Conservation (phyloP, 257 asterid genomes). For the Nyctanthes arbortristis region DNA sequence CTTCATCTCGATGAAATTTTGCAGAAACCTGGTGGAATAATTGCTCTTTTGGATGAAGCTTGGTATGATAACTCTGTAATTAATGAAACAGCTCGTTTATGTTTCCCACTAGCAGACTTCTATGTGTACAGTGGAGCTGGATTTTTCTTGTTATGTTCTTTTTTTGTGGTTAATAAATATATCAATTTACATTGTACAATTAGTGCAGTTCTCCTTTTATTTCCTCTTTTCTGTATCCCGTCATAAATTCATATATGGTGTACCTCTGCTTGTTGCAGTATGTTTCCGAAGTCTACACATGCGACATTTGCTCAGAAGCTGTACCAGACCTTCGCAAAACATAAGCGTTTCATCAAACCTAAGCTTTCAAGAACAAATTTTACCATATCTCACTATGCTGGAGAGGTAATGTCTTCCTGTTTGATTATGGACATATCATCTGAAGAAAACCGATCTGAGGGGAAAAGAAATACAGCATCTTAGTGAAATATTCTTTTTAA, state of each 20-base stretch:
- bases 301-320: slow-evolving; percentile 99
- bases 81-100: too few relatives aligned
- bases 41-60: slow-evolving; percentile 97
- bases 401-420: slow-evolving; percentile 70
- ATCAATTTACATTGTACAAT: background rate
- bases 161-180: background rate
- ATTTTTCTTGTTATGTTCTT: background rate
- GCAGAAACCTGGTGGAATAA: slow-evolving; percentile 99
- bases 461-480: background rate
- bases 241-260: slow-evolving; percentile 26
- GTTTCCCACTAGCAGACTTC: background rate
- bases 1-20: slow-evolving; percentile 10
- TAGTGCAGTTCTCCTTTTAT: slow-evolving; percentile 3
- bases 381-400: slow-evolving; percentile 96
- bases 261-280: slow-evolving; percentile 56
- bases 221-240: slow-evolving; percentile 14
- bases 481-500: slow-evolving; percentile 8
- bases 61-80: slow-evolving; percentile 78
- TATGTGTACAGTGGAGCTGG: background rate
- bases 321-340: slow-evolving; percentile 87
- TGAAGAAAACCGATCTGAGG: slow-evolving; percentile 5
- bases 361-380: slow-evolving; percentile 97
- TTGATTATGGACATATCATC: background rate
- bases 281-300: slow-evolving; percentile 99
- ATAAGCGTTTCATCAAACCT: slow-evolving; percentile 97